Evolutionary conservation across 495 filamentous ascomycete species (phyloP).

Genomic region (Amphirosellinia nigrospora): DNA sequence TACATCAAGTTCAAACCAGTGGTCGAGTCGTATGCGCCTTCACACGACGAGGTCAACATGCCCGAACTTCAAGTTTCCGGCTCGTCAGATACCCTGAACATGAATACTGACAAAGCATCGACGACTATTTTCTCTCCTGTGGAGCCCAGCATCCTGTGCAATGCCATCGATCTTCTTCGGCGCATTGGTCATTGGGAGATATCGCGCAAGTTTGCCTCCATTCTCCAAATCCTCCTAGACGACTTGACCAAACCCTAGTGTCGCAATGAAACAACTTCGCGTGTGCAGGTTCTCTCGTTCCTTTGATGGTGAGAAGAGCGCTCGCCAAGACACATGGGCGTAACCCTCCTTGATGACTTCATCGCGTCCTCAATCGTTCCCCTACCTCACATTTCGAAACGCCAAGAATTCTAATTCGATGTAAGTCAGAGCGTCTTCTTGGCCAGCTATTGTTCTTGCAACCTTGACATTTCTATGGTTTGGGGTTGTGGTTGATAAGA

Average conservation of each 20-base stretch:
- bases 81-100: constrained; percentile 2
- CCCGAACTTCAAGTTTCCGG: constrained; percentile 18
- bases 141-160: constrained; percentile 24
- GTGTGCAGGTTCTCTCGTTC: neutral
- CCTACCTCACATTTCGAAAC: neutral
- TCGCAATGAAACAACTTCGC: neutral
- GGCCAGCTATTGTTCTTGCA: neutral
- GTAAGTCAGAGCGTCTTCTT: constrained; percentile 3
- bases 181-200: constrained; percentile 47
- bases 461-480: neutral
- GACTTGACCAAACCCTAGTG: constrained; percentile 22
- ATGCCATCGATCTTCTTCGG: constrained; percentile 42
- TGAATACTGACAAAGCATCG: constrained; percentile 11
- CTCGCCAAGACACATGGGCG: neutral
- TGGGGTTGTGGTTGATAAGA: neutral
- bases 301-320: neutral
- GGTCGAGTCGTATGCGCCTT: constrained; percentile 14
- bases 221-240: constrained; percentile 24
- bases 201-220: constrained; percentile 40
- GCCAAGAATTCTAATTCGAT: constrained; percentile 3
- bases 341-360: neutral
- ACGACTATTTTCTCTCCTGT: constrained; percentile 22
- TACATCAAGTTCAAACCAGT: constrained; percentile 24
- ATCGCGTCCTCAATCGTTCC: neutral
- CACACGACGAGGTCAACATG: constrained; percentile 19